Percentiles rank a stretch among this genome's conserved stretches.
These are phyloP conservation scores for Saccharata proteae DNA, from an alignment of 2,329 filamentous ascomycete species.

Conservation along the genomic window DNA sequence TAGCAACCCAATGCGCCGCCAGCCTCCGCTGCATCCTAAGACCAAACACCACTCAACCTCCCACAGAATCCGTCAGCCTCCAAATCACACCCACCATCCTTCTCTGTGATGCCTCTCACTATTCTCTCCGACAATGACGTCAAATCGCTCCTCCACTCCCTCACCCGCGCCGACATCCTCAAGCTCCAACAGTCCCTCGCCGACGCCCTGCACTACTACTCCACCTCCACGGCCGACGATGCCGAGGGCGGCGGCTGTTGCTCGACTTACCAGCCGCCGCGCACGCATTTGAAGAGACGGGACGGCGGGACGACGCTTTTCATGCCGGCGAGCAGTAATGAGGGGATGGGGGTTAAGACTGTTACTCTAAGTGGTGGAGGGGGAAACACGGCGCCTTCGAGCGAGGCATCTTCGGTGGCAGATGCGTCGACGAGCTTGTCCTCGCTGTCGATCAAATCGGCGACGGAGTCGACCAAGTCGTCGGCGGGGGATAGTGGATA, in stretches of 20 bases:
- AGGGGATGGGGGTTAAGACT: conserved; percentile 52
- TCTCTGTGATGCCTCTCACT: conserved; percentile 43
- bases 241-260: conserved; percentile 41
- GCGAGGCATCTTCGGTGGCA: not conserved
- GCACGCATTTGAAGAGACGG: conserved; percentile 47
- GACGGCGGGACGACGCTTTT: conserved; percentile 53
- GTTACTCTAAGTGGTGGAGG: too few relatives aligned
- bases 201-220: conserved; percentile 53
- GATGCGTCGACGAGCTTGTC: conserved; percentile 11
- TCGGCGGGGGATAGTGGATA: conserved; percentile 9
- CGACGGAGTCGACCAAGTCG: not conserved
- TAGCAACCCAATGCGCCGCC: too few relatives aligned
- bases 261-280: conserved; percentile 48
- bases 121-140: conserved; percentile 47
- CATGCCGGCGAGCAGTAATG: conserved; percentile 52
- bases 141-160: conserved; percentile 40
- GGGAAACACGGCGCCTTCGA: conserved; percentile 15
- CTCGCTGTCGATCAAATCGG: conserved; percentile 12
- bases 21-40: too few relatives aligned
- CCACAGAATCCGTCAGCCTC: not conserved
- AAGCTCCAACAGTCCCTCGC: conserved; percentile 46
- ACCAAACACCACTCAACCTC: not conserved
- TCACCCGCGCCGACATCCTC: conserved; percentile 44
- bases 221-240: conserved; percentile 45
- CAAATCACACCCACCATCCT: not conserved